phyloP scores from a whole-genome alignment of 164 flowering plant species.

The Dillenia turbinata region DNA sequence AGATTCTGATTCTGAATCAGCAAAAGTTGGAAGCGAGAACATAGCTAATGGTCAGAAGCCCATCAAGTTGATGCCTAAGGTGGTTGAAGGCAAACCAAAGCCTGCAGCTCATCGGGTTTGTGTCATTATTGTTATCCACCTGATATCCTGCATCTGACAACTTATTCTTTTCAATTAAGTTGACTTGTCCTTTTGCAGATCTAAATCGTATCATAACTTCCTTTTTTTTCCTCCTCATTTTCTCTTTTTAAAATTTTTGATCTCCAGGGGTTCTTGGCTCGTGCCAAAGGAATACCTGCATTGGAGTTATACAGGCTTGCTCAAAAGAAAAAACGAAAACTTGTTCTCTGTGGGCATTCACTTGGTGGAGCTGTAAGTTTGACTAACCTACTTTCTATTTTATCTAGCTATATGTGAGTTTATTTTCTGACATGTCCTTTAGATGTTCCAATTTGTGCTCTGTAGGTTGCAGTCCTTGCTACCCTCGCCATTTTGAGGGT shows the following conservation, averaged over 20 bases:
- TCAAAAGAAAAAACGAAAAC: conserved; percentile 87
- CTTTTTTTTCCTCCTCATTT: neutral
- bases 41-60: conserved; percentile 31
- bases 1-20: conserved; percentile 23
- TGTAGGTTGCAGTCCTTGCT: conserved; percentile 88
- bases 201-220: neutral
- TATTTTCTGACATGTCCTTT: conserved; percentile 1
- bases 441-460: conserved; percentile 2
- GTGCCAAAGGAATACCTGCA: conserved; percentile 99
- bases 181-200: neutral
- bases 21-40: too few species aligned
- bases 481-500: conserved; percentile 96
- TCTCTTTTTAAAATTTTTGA: conserved; percentile 2
- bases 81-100: conserved; percentile 40
- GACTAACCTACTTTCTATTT: conserved; percentile 1
- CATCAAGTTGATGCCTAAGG: conserved; percentile 40
- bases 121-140: neutral
- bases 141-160: too few species aligned
- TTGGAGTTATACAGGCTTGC: conserved; percentile 95
- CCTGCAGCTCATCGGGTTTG: conserved; percentile 95
- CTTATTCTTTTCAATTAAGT: neutral
- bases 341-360: conserved; percentile 97
- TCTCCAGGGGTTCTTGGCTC: conserved; percentile 86
- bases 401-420: neutral
- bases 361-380: conserved; percentile 98